Base-by-base conservation (phyloP, 2,329 filamentous ascomycete species). In the Penicillium sp. region DNA sequence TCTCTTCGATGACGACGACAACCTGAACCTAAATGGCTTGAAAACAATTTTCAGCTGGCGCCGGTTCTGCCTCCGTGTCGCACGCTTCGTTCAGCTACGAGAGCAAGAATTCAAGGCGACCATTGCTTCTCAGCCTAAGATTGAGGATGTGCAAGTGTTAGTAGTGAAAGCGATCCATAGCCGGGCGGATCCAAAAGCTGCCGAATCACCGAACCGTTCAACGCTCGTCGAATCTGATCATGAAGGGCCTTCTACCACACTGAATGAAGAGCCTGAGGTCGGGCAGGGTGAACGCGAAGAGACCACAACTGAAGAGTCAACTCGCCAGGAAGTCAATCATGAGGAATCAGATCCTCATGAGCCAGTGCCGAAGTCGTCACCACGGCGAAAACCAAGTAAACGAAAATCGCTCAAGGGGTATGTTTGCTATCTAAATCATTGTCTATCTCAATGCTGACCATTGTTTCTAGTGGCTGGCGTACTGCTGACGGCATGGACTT, bases 31-130 rank as follows among this genome's bases (percentile, higher is more conserved):
- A 28, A 76, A 78, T 3, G 69, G 66, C 1, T 63, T 88, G 5
- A 75, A 78, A 38, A 67, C 71, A 1, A 62, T 67, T 1, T 88
- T 81, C 66, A 75, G 79, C 3, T 87, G 84, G 84, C 65, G 75
- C 0, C 65, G 71, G 2, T 83, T 86, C 54, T 68, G 83, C 5
- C 63, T 79, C 0, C 70, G 76, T 8, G 69, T 81, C 5, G 71
- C 81, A 1, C 66, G 75, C 17, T 87, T 84, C 82, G 74, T 79
- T 20, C 76, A 78, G 57, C 63, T 67, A 7, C 77, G 82, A 20
- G 73, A 75, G 35, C 65, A 70, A 5, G 81, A 86, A 59, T 77
- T 87, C 43, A 69, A 76, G 20, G 54, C 66, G 2, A 70, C 75
- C 1, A 74, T 87, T 17, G 65, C 71, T 10, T 52, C 65, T 2